Percentiles rank a stretch among this genome's conserved stretches.
Conservation (phyloP, 2,329 filamentous ascomycete genomes). For the Fusarium compactum region DNA sequence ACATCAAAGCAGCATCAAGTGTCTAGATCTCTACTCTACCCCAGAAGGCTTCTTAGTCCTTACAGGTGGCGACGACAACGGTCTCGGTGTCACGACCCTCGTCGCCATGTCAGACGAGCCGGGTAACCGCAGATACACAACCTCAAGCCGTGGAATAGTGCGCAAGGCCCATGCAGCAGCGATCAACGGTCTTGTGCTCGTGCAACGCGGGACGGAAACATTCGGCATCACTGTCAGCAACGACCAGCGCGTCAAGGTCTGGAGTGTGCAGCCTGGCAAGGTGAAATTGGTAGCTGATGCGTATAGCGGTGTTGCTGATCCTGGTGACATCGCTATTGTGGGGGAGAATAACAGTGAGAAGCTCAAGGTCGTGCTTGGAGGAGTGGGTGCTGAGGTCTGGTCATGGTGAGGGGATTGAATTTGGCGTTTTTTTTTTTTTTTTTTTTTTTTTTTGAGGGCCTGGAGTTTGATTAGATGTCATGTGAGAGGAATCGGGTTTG, state of each 20-base stretch:
- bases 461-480: slow-evolving; percentile 8
- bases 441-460: not conserved
- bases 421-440: too few relatives aligned
- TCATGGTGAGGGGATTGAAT: slow-evolving; percentile 26
- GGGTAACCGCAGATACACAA: slow-evolving; percentile 38
- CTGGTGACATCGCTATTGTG: slow-evolving; percentile 56
- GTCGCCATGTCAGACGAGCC: slow-evolving; percentile 28
- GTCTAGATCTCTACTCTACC: slow-evolving; percentile 60
- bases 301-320: slow-evolving; percentile 71
- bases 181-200: slow-evolving; percentile 68
- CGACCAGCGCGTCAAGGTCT: slow-evolving; percentile 71
- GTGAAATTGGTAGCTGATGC: slow-evolving; percentile 61
- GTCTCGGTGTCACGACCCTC: slow-evolving; percentile 69
- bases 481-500: not conserved
- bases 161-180: slow-evolving; percentile 76
- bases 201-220: slow-evolving; percentile 42
- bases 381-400: slow-evolving; percentile 44
- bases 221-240: slow-evolving; percentile 65
- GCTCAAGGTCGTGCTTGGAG: slow-evolving; percentile 40
- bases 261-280: slow-evolving; percentile 54
- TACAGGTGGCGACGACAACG: slow-evolving; percentile 91
- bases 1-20: slow-evolving; percentile 87
- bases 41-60: slow-evolving; percentile 63
- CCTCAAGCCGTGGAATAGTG: slow-evolving; percentile 46
- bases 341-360: not conserved